Percentiles rank a stretch among this genome's conserved stretches.
phyloP scores from a whole-genome alignment of 2,329 filamentous ascomycete species.

The Sporothrix dimorphospora region DNA sequence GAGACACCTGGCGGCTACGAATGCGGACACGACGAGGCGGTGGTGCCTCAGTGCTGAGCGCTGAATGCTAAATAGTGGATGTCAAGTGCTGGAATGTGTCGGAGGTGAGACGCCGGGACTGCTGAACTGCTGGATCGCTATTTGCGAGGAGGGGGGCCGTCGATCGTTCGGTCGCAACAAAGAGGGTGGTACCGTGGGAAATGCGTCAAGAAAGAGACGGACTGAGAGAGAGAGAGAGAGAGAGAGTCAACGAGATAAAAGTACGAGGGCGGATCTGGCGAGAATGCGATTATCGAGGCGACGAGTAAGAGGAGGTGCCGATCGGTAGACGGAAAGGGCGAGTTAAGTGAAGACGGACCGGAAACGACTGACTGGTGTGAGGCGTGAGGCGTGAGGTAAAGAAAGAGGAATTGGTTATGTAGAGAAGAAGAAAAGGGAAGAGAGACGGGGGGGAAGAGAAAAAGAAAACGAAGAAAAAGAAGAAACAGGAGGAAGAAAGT shows the following conservation, averaged over 20 bases:
- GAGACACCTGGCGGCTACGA: slow-evolving; percentile 17
- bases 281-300: slow-evolving; percentile 3
- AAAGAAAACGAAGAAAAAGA: neutral
- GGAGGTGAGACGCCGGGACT: slow-evolving; percentile 1
- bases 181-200: slow-evolving; percentile 1
- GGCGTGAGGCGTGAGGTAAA: neutral
- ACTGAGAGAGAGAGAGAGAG: neutral
- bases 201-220: neutral
- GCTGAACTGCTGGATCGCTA: slow-evolving; percentile 16
- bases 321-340: slow-evolving; percentile 9
- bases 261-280: slow-evolving; percentile 4
- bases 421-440: neutral
- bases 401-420: neutral
- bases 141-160: slow-evolving; percentile 4
- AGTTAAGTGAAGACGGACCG: neutral
- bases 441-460: neutral
- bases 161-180: slow-evolving; percentile 19
- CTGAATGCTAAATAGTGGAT: neutral
- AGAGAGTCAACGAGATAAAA: neutral
- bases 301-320: slow-evolving; percentile 10
- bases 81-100: slow-evolving; percentile 13
- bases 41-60: too few species aligned
- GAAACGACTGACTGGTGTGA: slow-evolving; percentile 6
- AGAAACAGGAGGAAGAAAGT: slow-evolving; percentile 17
- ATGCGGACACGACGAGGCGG: too few species aligned